Conservation (phyloP, 805 yeast genomes). For the Yarrowia sp. region DNA sequence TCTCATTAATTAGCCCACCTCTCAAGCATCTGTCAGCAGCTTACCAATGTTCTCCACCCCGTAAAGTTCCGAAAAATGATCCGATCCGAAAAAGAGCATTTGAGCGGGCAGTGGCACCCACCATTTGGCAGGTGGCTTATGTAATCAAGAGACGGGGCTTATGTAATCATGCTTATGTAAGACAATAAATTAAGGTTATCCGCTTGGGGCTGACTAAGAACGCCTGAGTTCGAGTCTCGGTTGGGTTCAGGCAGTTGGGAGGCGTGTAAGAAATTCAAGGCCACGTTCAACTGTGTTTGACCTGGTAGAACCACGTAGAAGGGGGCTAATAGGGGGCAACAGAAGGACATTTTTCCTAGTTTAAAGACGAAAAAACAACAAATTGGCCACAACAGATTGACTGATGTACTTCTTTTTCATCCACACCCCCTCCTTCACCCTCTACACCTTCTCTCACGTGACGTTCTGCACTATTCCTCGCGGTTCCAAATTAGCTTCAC, state of each 20-base stretch:
- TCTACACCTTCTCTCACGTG: constrained; percentile 6
- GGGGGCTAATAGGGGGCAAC: background rate
- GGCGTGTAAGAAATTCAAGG: background rate
- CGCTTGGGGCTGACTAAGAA: background rate
- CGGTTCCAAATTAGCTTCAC: constrained; percentile 19
- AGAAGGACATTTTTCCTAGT: no score
- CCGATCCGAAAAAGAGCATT: no score
- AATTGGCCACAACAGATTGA: background rate
- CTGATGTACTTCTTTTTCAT: background rate
- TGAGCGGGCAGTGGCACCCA: no score
- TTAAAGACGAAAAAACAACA: background rate
- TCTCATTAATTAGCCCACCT: no score
- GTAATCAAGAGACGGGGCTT: no score
- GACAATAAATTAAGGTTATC: no score
- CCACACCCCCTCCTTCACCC: background rate
- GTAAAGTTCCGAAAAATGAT: no score
- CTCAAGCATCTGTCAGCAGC: no score
- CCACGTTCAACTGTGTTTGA: constrained; percentile 3
- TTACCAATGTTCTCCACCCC: no score
- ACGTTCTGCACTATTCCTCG: constrained; percentile 4
- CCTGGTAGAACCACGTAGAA: constrained; percentile 8
- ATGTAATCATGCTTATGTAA: no score
- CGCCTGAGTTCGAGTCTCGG: constrained; percentile 12
- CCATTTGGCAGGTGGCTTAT: no score
- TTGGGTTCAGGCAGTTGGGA: background rate